Evolutionary conservation across 2,329 filamentous ascomycete genomes (phyloP).

Genomic region (Ascosphaera pollenicola): DNA sequence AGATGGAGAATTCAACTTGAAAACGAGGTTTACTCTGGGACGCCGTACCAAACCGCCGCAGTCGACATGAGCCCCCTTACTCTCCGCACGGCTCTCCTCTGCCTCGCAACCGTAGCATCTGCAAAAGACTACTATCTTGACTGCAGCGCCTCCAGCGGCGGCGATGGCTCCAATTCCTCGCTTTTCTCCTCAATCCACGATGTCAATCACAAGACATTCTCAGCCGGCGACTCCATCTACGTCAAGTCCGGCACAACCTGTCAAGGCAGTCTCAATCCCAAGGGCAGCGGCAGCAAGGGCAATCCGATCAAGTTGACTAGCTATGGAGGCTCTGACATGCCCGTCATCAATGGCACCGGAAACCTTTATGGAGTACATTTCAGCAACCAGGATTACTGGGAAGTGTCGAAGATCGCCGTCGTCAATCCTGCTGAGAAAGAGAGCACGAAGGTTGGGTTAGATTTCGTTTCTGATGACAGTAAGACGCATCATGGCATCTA

Average conservation of each 20-base stretch:
- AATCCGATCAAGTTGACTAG: constrained; percentile 6
- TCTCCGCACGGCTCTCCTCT: too few relatives aligned
- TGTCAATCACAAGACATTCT: constrained; percentile 6
- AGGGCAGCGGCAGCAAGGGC: constrained; percentile 6
- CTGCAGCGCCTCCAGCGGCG: constrained; percentile 4
- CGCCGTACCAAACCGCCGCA: too few relatives aligned
- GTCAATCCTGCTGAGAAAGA: constrained; percentile 6
- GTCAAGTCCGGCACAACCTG: constrained; percentile 7
- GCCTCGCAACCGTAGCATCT: not conserved
- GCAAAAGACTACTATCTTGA: constrained; percentile 6
- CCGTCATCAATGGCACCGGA: constrained; percentile 8
- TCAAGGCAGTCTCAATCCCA: constrained; percentile 6
- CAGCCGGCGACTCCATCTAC: constrained; percentile 6
- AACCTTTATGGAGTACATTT: constrained; percentile 6
- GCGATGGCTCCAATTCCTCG: constrained; percentile 4
- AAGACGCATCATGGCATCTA: constrained; percentile 8
- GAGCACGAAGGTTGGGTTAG: constrained; percentile 7
- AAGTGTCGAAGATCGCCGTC: constrained; percentile 7
- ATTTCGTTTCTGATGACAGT: constrained; percentile 7
- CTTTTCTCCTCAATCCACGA: constrained; percentile 7
- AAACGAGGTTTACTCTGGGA: too few relatives aligned
- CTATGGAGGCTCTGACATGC: constrained; percentile 4
- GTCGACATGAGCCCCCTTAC: too few relatives aligned
- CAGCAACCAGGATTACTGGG: constrained; percentile 9
- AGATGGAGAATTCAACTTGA: too few relatives aligned